A percentile compares a stretch with the other conserved stretches of the same genome.
phyloP scores from a whole-genome alignment of 805 yeast species.

The Ogataea methylovora region DNA sequence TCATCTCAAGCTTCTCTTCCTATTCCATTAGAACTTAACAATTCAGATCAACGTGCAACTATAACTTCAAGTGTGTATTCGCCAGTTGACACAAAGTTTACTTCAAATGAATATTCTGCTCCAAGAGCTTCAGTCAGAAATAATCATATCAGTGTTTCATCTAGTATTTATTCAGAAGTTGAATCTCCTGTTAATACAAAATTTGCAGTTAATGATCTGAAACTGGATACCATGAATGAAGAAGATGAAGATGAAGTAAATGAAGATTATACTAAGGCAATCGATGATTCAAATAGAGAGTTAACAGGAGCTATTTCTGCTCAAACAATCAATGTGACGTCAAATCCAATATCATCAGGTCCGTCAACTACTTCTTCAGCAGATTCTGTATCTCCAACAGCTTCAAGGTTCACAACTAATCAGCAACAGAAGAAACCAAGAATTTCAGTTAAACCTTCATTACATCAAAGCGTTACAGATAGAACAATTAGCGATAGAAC shows the following conservation, averaged over 20 bases:
- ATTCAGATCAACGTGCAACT: no score
- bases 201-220: background rate
- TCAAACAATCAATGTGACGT: no score
- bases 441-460: constrained; percentile 21
- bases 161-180: constrained; percentile 4
- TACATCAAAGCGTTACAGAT: constrained; percentile 13
- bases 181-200: background rate
- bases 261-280: no score
- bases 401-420: no score
- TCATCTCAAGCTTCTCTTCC: constrained; percentile 2
- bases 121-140: background rate
- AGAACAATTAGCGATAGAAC: constrained; percentile 3
- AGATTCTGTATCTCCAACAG: background rate
- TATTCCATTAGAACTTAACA: no score
- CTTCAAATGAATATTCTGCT: background rate
- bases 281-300: no score
- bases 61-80: constrained; percentile 14
- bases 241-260: background rate
- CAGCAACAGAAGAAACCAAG: constrained; percentile 8
- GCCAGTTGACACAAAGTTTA: background rate
- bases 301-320: no score
- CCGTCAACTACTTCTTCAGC: background rate
- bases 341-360: no score
- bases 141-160: constrained; percentile 2
- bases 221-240: background rate